Evolutionary conservation across 2,329 filamentous ascomycete species (phyloP).

Genomic region (Pyrenochaeta sp.): DNA sequence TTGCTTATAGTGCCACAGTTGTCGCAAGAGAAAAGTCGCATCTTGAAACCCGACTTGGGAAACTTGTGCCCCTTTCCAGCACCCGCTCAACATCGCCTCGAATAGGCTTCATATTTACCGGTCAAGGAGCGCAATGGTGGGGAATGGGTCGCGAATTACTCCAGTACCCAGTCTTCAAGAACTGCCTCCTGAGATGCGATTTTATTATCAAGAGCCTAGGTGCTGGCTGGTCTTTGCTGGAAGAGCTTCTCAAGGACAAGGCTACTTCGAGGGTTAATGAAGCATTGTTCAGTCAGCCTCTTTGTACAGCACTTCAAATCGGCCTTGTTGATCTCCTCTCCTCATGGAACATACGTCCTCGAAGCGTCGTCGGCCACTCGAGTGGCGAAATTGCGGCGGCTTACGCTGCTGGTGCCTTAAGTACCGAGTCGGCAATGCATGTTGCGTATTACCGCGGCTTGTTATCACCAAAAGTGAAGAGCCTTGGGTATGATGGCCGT

Average conservation of each 20-base stretch:
- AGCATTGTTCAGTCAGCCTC: slow-evolving; percentile 25
- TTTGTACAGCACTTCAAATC: slow-evolving; percentile 34
- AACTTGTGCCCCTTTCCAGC: not conserved
- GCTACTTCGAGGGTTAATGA: slow-evolving; percentile 15
- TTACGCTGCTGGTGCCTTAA: slow-evolving; percentile 26
- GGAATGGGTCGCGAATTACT: slow-evolving; percentile 53
- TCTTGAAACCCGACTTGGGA: slow-evolving; percentile 2
- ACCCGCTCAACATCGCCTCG: not conserved
- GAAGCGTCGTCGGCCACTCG: slow-evolving; percentile 34
- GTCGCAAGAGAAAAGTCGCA: slow-evolving; percentile 8
- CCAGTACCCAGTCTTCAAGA: slow-evolving; percentile 15
- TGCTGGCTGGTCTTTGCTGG: slow-evolving; percentile 16
- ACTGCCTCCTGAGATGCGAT: slow-evolving; percentile 12
- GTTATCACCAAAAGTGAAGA: slow-evolving; percentile 12
- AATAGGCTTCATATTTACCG: slow-evolving; percentile 50
- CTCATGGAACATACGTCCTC: slow-evolving; percentile 25
- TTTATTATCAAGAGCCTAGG: slow-evolving; percentile 11
- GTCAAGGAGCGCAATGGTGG: slow-evolving; percentile 55
- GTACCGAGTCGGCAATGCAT: slow-evolving; percentile 10
- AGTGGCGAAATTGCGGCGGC: slow-evolving; percentile 39
- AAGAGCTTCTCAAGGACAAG: slow-evolving; percentile 16
- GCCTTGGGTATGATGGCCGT: slow-evolving; percentile 11
- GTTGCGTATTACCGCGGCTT: slow-evolving; percentile 24
- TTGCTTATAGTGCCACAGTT: slow-evolving; percentile 4
- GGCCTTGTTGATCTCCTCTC: slow-evolving; percentile 27